These are phyloP conservation scores for Paraconiothyrium brasiliense DNA, from an alignment of 2,329 filamentous ascomycete species.

Conservation along the genomic window DNA sequence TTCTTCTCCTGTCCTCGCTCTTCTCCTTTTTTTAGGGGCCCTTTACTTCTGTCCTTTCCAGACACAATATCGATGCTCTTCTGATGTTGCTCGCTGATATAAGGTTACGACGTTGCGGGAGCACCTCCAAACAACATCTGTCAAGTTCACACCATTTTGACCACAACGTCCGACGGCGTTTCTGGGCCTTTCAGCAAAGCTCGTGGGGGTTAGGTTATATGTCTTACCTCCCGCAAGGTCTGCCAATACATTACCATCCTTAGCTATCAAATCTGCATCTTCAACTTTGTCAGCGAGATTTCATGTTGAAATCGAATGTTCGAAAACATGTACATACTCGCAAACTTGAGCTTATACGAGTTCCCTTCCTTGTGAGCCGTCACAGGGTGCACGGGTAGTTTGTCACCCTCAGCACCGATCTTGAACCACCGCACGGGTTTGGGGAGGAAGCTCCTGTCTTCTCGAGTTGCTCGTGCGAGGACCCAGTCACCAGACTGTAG, in stretches of 20 bases:
- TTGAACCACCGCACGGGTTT: constrained; percentile 37
- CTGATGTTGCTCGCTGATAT: too few relatives aligned
- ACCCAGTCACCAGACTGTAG: constrained; percentile 30
- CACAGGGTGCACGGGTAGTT: constrained; percentile 25
- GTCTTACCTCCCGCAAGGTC: constrained; percentile 26
- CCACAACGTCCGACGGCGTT: background rate
- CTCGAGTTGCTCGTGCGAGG: constrained; percentile 26
- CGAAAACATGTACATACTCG: constrained; percentile 20
- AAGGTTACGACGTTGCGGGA: background rate
- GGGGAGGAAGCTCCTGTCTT: constrained; percentile 32
- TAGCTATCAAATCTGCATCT: constrained; percentile 23
- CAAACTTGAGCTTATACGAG: constrained; percentile 26
- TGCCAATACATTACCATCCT: constrained; percentile 22
- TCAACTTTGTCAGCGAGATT: constrained; percentile 4
- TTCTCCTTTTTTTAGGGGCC: background rate
- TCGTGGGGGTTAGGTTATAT: background rate
- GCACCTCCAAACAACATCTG: background rate
- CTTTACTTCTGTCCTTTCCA: background rate
- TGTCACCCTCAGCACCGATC: constrained; percentile 19
- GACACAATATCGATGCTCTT: background rate
- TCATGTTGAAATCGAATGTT: background rate
- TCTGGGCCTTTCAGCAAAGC: background rate
- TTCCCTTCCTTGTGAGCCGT: constrained; percentile 27
- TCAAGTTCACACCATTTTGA: background rate
- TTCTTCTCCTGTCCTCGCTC: background rate